Percentiles rank a stretch among this genome's conserved stretches.
Conservation (phyloP, 2,329 filamentous ascomycete species). For the Curvularia lunata region DNA sequence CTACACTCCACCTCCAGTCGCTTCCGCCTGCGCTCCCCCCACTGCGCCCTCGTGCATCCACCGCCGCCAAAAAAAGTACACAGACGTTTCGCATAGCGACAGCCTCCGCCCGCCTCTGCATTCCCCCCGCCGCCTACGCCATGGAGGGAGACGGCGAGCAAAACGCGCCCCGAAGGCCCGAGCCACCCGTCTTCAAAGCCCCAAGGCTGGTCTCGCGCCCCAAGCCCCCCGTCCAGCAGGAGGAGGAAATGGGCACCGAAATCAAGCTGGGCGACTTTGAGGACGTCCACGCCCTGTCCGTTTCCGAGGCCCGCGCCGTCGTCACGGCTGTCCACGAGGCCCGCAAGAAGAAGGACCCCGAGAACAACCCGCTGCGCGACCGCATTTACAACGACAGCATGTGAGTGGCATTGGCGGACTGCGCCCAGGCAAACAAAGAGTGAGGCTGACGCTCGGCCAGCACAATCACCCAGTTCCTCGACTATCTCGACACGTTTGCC, state of each 20-base stretch:
- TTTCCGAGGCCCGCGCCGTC: constrained; percentile 90
- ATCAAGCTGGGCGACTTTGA: constrained; percentile 94
- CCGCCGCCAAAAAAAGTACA: constrained; percentile 6
- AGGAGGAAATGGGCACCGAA: constrained; percentile 83
- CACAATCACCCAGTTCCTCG: constrained; percentile 84
- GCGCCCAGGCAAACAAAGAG: constrained; percentile 8
- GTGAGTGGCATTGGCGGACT: constrained; percentile 27
- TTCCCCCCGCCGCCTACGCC: constrained; percentile 1
- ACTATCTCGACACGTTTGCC: constrained; percentile 93
- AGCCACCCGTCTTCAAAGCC: constrained; percentile 38
- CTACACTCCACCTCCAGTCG: neutral
- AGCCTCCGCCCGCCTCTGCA: neutral
- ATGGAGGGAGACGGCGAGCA: constrained; percentile 44
- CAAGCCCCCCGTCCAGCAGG: constrained; percentile 72
- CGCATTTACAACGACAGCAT: constrained; percentile 66
- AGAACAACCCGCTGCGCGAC: constrained; percentile 76
- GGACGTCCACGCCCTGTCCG: constrained; percentile 85
- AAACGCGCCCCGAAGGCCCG: constrained; percentile 22
- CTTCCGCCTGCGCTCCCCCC: neutral
- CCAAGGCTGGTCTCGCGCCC: constrained; percentile 47
- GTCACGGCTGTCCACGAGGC: constrained; percentile 88
- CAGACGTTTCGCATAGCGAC: constrained; percentile 1
- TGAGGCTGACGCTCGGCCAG: constrained; percentile 48
- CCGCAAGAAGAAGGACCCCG: constrained; percentile 70
- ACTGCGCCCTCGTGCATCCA: constrained; percentile 1